Base-by-base conservation (phyloP, 805 yeast species). In the Cyberlindnera lachancei region DNA sequence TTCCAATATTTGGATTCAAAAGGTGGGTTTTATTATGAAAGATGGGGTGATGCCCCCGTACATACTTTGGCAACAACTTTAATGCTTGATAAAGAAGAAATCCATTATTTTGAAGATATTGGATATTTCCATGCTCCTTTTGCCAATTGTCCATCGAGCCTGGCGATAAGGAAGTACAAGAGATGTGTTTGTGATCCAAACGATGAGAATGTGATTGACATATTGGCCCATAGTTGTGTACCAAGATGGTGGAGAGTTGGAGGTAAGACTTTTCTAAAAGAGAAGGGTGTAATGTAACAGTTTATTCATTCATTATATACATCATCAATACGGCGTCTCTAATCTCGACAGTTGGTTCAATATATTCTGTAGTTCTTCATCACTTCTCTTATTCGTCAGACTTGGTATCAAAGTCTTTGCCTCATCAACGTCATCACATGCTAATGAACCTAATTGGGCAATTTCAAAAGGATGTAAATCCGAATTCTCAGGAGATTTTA, bases 41-140 rank as follows among this genome's bases (percentile, higher is more conserved):
- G 95, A 37, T 87, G 96, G 96, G 96, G 96, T 12, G 96, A 87
- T 59, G 95, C 95, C 1, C 95, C 95, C 0, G 83, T 86, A 12
- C 95, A 86, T 53, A 65, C 90, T 0, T 62, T 85, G 18, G 94
- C 75, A 1, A 76, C 72, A 1, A 53, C 81, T 1, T 53, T 83
- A 26, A 53, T 83, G 27, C 56, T 83, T 40, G 71, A 75, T 40
- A 67, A 62, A 33, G 52, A 63, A 13, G 79, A 84, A 50, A 57
- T 87, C 25, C 80, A 78, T 50, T 85, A 80, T 61, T 83, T 87
- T 55, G 77, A 77, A 36, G 94, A 86, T 46, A 65, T 86, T 13
- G 95, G 95, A 0, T 86, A 86, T 53, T 66, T 55, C 40, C 96
- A 86, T 59, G 55, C 63, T 0, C 94, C 94, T 5, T 81, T 79